Evolutionary conservation across 331 rosid species (phyloP), one percentile per base, ranked within the genome.

Genomic region (Dryas integrifolia): DNA sequence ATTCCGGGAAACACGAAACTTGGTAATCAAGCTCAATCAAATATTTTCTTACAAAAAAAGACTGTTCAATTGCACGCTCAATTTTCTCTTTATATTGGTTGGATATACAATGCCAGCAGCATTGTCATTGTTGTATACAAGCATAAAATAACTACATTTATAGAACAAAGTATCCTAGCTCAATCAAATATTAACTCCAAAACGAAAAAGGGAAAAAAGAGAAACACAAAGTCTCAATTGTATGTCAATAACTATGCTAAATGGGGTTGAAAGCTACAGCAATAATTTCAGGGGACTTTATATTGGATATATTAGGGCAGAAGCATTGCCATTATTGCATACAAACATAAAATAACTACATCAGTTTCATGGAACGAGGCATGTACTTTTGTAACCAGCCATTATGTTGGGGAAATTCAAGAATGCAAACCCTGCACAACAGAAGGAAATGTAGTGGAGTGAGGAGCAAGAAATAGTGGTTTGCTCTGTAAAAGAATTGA

Each of bases 261-360:
- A 70, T 7, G 12, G 45, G 9, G 48, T 7, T 7, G 3, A 64
- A 21, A 16, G 53, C 21, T 12, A 35, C 58, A 30, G 24, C 21
- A 55, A 6, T 15, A 12, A 5, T 14, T 6, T 26, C 14, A 47
- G 59, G 43, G 60, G 39, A 14, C 63, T 64, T 56, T 24, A 65
- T 46, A 9, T 14, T 10, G 4, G 68, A 71, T 69, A 78, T 63
- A 61, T 57, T 24, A 64, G 49, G 8, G 40, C 50, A 46, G 65
- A 44, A 67, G 74, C 35, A 56, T 53, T 72, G 58, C 15, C 65
- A 16, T 38, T 65, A 80, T 64, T 47, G 16, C 72, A 21, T 30
- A 52, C 62, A 55, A 50, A 53, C 68, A 3, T 5, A 61, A n/a
- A 72, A 75, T 73, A 64, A 45, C 85, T 60, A 69, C 69, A 51